Evolutionary conservation across 176 grass and related monocot species (phyloP).

Genomic region (Juncus inflexus): DNA sequence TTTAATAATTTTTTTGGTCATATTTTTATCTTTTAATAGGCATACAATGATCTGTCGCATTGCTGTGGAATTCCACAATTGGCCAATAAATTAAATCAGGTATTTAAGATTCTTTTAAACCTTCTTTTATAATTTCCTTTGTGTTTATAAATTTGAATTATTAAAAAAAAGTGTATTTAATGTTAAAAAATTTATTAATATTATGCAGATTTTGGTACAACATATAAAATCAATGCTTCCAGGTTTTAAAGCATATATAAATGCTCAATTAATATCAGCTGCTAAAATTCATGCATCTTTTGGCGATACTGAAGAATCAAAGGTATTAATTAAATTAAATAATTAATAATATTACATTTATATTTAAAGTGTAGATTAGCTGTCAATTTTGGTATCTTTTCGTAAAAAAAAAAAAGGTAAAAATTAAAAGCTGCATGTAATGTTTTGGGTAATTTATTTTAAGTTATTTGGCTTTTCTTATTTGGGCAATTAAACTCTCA

Average conservation of each 20-base stretch:
- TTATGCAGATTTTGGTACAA: slow-evolving; percentile 77
- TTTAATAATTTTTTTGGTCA: too few relatives aligned
- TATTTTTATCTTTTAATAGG: too few relatives aligned
- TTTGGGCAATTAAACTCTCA: too few relatives aligned
- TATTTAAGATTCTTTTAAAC: slow-evolving; percentile 17
- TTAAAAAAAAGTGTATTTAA: not conserved
- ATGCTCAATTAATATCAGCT: slow-evolving; percentile 66
- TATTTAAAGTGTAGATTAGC: not conserved
- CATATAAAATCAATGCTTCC: slow-evolving; percentile 86
- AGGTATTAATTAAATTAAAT: slow-evolving; percentile 36
- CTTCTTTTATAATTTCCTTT: too few relatives aligned
- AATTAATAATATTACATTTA: slow-evolving; percentile 53
- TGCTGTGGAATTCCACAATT: slow-evolving; percentile 89
- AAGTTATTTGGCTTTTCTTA: too few relatives aligned
- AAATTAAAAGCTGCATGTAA: too few relatives aligned
- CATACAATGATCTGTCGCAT: slow-evolving; percentile 83
- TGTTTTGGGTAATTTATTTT: too few relatives aligned
- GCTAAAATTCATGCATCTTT: slow-evolving; percentile 83
- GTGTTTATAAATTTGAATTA: too few relatives aligned
- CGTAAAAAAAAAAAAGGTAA: too few relatives aligned
- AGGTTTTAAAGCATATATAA: slow-evolving; percentile 80
- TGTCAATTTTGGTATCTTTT: too few relatives aligned
- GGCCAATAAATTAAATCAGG: slow-evolving; percentile 93
- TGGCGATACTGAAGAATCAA: slow-evolving; percentile 83
- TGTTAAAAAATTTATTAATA: slow-evolving; percentile 3